A percentile compares a stretch with the other conserved stretches of the same genome.
Evolutionary conservation across 1,284 basidiomycete genomes (phyloP).

Genomic region (Apiotrichum sp.): DNA sequence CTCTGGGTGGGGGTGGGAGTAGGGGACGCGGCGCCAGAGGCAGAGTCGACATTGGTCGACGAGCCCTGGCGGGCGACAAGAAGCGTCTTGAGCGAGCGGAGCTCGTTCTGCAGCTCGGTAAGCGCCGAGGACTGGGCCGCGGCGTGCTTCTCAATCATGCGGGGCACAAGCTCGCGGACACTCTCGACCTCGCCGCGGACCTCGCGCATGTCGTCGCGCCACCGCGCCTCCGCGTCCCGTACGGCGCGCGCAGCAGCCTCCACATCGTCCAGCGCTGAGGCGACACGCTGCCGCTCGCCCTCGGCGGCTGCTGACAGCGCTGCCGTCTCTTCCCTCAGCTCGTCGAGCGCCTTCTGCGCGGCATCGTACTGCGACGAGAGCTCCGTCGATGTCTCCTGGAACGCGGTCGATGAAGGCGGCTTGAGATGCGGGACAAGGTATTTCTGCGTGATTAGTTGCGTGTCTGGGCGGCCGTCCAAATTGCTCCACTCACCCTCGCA

Average conservation of each 20-base stretch:
- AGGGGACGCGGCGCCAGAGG: slow-evolving; percentile 1
- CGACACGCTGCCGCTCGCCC: slow-evolving; percentile 71
- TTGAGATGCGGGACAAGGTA: slow-evolving; percentile 85
- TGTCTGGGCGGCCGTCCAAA: not conserved
- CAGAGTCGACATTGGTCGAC: slow-evolving; percentile 46
- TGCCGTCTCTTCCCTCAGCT: slow-evolving; percentile 50
- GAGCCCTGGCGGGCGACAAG: slow-evolving; percentile 65
- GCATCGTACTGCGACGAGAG: slow-evolving; percentile 89
- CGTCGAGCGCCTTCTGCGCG: slow-evolving; percentile 66
- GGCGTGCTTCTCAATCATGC: slow-evolving; percentile 93
- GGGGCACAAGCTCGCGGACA: slow-evolving; percentile 70
- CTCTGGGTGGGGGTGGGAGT: slow-evolving; percentile 18
- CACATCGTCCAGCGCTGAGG: slow-evolving; percentile 71
- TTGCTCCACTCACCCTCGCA: slow-evolving; percentile 59
- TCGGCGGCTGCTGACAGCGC: slow-evolving; percentile 82
- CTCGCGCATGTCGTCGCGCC: slow-evolving; percentile 85
- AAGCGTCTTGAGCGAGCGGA: slow-evolving; percentile 89
- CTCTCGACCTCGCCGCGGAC: slow-evolving; percentile 85
- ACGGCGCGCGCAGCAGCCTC: slow-evolving; percentile 52
- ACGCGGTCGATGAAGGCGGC: slow-evolving; percentile 81
- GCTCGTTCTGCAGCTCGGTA: slow-evolving; percentile 73
- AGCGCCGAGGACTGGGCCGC: slow-evolving; percentile 63
- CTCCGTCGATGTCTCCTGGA: slow-evolving; percentile 79
- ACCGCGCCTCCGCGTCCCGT: slow-evolving; percentile 57
- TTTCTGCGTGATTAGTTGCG: slow-evolving; percentile 55